phyloP scores from a whole-genome alignment of 2,329 filamentous ascomycete species.

The Penicillium sp. region DNA sequence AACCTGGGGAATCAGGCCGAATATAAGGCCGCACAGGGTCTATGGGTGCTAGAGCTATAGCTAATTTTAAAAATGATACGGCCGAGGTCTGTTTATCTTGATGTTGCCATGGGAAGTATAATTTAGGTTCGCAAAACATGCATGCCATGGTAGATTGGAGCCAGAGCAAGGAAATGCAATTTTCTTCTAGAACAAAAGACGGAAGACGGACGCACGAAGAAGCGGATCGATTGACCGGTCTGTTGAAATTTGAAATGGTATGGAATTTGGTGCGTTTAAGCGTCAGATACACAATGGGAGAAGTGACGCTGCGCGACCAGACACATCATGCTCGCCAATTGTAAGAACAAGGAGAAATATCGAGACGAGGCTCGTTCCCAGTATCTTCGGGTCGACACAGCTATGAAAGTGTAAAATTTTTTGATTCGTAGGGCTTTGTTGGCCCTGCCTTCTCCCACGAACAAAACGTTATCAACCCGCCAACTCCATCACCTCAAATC shows the following conservation, averaged over 20 bases:
- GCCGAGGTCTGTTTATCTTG: background rate
- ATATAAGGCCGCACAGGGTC: background rate
- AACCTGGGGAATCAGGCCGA: slow-evolving; percentile 5
- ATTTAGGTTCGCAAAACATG: slow-evolving; percentile 1
- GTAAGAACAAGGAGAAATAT: slow-evolving; percentile 20
- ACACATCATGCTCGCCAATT: slow-evolving; percentile 27
- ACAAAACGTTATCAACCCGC: slow-evolving; percentile 39
- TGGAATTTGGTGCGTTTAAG: slow-evolving; percentile 38
- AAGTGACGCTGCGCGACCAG: slow-evolving; percentile 31
- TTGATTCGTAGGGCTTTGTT: slow-evolving; percentile 39
- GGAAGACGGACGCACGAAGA: slow-evolving; percentile 12
- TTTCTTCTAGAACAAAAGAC: slow-evolving; percentile 18
- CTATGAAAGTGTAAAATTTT: slow-evolving; percentile 32
- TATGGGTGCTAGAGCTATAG: background rate
- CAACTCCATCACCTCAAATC: slow-evolving; percentile 40
- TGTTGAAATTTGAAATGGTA: slow-evolving; percentile 30
- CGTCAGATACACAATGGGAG: slow-evolving; percentile 36
- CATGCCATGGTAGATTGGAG: slow-evolving; percentile 24
- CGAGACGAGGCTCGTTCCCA: slow-evolving; percentile 21
- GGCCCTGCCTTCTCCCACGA: slow-evolving; percentile 41
- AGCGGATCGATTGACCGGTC: slow-evolving; percentile 20
- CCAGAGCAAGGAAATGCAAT: slow-evolving; percentile 25
- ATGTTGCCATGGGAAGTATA: background rate
- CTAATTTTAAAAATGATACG: background rate
- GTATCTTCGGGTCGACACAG: slow-evolving; percentile 27